These are phyloP conservation scores for Dendrobium catenatum DNA, from an alignment of 106 monocot genomes.

Conservation along the genomic window DNA sequence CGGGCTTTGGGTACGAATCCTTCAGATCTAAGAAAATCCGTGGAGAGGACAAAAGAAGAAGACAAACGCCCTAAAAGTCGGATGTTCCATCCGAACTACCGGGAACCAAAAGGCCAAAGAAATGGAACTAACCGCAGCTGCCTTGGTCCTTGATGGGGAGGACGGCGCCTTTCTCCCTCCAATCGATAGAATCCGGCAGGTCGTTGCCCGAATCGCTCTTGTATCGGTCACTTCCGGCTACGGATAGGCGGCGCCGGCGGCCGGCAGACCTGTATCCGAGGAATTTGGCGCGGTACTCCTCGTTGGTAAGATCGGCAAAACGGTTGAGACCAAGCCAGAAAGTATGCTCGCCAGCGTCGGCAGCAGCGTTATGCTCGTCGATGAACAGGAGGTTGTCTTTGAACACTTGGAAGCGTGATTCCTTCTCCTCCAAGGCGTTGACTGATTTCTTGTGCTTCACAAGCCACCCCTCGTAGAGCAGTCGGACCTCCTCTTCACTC, in stretches of 20 bases:
- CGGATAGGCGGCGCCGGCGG: conserved; percentile 4
- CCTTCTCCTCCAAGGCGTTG: conserved; percentile 42
- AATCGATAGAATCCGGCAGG: conserved; percentile 43
- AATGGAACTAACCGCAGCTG: conserved; percentile 31
- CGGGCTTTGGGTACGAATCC: background rate
- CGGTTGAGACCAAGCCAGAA: conserved; percentile 44
- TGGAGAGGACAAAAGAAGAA: background rate
- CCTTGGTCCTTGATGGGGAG: conserved; percentile 52
- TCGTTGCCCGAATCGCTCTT: conserved; percentile 4
- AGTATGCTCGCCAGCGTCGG: conserved; percentile 14
- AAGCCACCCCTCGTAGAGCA: conserved; percentile 34
- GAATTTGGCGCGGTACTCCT: conserved; percentile 37
- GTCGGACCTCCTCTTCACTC: conserved; percentile 22
- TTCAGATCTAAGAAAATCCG: background rate
- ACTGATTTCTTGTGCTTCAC: conserved; percentile 14
- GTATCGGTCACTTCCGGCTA: conserved; percentile 10
- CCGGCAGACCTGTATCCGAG: conserved; percentile 19
- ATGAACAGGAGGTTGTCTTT: conserved; percentile 44
- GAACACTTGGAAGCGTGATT: conserved; percentile 40
- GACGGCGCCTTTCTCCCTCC: conserved; percentile 68
- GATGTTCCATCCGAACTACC: background rate
- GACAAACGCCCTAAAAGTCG: background rate
- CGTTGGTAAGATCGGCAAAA: conserved; percentile 67
- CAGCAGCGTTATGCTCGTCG: conserved; percentile 43
- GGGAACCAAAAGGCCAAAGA: background rate